Evolutionary conservation across 1,284 basidiomycete species (phyloP), one percentile per base, ranked within the genome.

Genomic region (Moniliophthora roreri): DNA sequence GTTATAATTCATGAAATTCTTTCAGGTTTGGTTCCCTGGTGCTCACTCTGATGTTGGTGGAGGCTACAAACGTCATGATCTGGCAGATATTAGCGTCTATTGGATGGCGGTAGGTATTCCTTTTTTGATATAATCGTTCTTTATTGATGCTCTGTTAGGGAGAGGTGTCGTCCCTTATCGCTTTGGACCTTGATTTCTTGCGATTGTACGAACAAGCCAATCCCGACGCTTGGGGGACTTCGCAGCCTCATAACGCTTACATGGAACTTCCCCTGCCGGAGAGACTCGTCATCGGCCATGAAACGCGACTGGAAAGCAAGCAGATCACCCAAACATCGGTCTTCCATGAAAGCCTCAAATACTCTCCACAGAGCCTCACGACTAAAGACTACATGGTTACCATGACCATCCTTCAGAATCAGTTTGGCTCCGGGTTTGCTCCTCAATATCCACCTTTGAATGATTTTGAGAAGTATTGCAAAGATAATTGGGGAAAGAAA

Each of bases 101-200:
- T 66, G 63, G 64, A 65, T 66, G 64, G 63, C 54, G 32, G 62
- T 66, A 38, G 15, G 63, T 52, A 16, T 13, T 38, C 11, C n/a
- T 5, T 38, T 4, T n/a, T 9, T 11, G 37, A 47, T 15, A 46
- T 49, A 3, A 28, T 41, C 37, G 42, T 28, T n/a, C 61, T 38
- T 15, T n/a, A 38, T 15, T 38, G 37, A n/a, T 13, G 4, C 20
- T 38, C 4, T 13, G n/a, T 18, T 38, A 38, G 37, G 37, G 37
- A 38, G 37, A 38, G 37, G 20, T 38, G 4, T 4, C 4, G 11
- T 15, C n/a, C 4, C 11, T 38, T 4, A 23, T 63, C 42, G 52
- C 58, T 16, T 48, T 63, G 41, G 62, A 63, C 44, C 42, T 60
- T n/a, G 53, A 56, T 1, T 60, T 59, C 54, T 50, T 63, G 11